Base-by-base conservation (phyloP, 768 basidiomycete species). In the Mycena crocata region DNA sequence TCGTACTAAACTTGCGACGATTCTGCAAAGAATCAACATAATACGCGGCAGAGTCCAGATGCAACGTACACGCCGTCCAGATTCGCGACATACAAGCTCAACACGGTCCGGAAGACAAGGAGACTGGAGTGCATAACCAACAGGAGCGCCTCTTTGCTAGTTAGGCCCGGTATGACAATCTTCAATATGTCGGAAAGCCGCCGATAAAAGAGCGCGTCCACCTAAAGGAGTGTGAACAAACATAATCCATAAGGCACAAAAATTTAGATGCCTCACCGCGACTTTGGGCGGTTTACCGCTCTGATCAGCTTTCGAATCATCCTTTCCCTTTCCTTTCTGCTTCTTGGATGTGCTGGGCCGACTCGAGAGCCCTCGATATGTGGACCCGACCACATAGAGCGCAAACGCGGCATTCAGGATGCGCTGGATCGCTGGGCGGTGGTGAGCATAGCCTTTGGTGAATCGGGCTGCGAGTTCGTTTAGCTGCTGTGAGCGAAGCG, bases 1-100 rank as follows among this genome's bases (percentile, higher is more conserved):
- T 61, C 95, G 90, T 34, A 99, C 97, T 13, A 99, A 87, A 50
- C 94, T 95, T 5, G 96, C 94, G 6, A 99, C 97, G 70, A 99
- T 98, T 75, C 95, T 96, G 68, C 32, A 24, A 52, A 51, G 21
- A 57, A 52, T 40, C 37, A 30, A 60, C 37, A 14, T 10, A 21
- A 7, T 5, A 35, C 5, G 26, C 13, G 15, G 35, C 23, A 39
- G 39, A 17, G 52, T 26, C 65, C 72, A 69, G 32, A 37, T 17
- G 37, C 19, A 9, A 83, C 89, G 70, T 72, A 94, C 93, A 88
- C 91, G 78, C 97, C 97, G 74, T 99, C 97, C 51, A 99, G 84
- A 24, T 93, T 89, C 8, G 97, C 97, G 51, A 99, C 95, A 74
- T 98, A 98, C 21, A 99, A 82, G 19, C 94, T 96, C 49, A 99